phyloP scores from a whole-genome alignment of 345 rosid species.

The Populus nigra region DNA sequence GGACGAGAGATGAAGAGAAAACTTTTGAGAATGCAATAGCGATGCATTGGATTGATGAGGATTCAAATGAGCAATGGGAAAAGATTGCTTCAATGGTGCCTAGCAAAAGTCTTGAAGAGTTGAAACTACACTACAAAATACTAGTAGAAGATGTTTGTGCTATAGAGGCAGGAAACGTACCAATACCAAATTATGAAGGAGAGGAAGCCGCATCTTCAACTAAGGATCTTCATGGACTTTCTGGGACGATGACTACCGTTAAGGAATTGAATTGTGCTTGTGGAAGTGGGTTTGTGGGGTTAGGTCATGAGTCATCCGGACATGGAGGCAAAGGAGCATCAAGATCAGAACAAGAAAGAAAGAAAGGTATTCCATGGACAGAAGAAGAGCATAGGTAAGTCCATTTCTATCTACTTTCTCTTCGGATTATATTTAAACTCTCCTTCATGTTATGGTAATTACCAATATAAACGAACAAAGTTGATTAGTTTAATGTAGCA shows the following conservation, averaged over 20 bases:
- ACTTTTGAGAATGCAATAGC: conserved; percentile 83
- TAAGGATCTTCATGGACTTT: conserved; percentile 38
- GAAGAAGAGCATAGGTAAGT: conserved; percentile 91
- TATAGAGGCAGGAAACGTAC: conserved; percentile 66
- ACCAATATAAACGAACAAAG: not conserved
- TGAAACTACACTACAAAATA: conserved; percentile 58
- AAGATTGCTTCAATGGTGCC: conserved; percentile 74
- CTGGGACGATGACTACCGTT: conserved; percentile 30
- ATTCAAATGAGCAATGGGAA: conserved; percentile 55
- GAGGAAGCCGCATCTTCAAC: conserved; percentile 47
- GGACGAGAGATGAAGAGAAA: conserved; percentile 86
- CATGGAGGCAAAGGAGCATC: conserved; percentile 58
- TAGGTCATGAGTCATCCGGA: conserved; percentile 46
- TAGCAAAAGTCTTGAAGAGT: conserved; percentile 43
- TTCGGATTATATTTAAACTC: not conserved
- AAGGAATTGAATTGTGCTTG: conserved; percentile 41
- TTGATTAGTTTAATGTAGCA: not conserved
- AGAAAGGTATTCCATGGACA: conserved; percentile 95
- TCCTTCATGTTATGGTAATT: not conserved
- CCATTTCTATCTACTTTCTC: not conserved
- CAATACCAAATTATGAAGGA: conserved; percentile 55
- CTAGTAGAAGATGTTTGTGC: conserved; percentile 68
- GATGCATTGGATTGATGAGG: conserved; percentile 48
- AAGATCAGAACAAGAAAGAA: conserved; percentile 77
- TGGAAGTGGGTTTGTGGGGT: conserved; percentile 46